Evolutionary conservation across 2,329 filamentous ascomycete genomes (phyloP).

Genomic region (Pseudocercospora fuligena): DNA sequence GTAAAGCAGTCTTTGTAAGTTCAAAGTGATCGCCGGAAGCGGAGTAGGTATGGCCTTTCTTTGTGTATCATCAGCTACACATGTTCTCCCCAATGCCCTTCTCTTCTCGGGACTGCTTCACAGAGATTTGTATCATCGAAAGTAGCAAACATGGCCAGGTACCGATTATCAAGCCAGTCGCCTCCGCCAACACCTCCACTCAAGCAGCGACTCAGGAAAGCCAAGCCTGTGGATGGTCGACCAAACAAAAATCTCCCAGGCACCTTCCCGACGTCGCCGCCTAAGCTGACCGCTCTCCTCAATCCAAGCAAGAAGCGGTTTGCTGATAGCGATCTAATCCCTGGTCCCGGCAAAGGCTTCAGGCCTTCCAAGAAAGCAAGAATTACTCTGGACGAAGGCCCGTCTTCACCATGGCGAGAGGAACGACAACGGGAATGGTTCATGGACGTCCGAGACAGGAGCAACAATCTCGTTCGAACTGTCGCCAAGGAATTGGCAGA

Average conservation of each 20-base stretch:
- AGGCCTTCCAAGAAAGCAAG: background rate
- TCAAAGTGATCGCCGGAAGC: background rate
- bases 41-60: background rate
- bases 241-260: background rate
- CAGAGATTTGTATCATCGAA: background rate
- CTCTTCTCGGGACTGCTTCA: background rate
- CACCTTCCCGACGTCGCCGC: background rate
- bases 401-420: background rate
- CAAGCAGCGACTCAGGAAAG: background rate
- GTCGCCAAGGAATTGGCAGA: slow-evolving; percentile 14
- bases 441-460: background rate
- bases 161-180: background rate
- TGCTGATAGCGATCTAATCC: background rate
- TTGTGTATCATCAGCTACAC: background rate
- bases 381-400: background rate
- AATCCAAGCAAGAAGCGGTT: background rate
- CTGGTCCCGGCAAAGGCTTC: background rate
- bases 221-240: background rate
- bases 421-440: background rate
- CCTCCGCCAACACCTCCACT: background rate
- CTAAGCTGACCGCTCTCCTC: background rate
- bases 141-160: background rate
- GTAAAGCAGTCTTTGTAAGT: background rate
- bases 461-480: slow-evolving; percentile 9
- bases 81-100: background rate